Percentiles rank a stretch among this genome's conserved stretches.
These are phyloP conservation scores for Massariosphaeria phaeospora DNA, from an alignment of 495 filamentous ascomycete genomes.

Conservation along the genomic window DNA sequence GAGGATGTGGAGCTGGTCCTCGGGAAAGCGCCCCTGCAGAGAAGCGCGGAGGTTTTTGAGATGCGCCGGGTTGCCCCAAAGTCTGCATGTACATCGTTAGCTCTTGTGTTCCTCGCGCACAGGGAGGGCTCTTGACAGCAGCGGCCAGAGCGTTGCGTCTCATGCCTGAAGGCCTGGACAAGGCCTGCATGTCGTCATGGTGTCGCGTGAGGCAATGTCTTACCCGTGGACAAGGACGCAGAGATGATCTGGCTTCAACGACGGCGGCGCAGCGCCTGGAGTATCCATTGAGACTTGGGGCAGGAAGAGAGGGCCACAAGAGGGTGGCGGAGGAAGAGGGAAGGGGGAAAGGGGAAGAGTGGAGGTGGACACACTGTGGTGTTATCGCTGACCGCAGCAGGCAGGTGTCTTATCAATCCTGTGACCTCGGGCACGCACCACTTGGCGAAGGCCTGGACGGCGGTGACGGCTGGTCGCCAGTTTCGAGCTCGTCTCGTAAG, in stretches of 20 bases:
- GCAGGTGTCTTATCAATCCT: too few relatives aligned
- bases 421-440: too few relatives aligned
- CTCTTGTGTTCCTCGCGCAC: too few relatives aligned
- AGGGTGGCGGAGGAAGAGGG: background rate
- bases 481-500: too few relatives aligned
- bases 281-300: background rate
- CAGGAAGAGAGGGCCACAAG: background rate
- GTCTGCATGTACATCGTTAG: conserved; percentile 38
- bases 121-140: background rate
- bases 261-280: background rate
- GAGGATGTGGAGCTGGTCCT: conserved; percentile 66
- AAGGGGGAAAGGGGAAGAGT: too few relatives aligned
- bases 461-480: too few relatives aligned
- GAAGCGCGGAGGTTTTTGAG: conserved; percentile 64
- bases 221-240: conserved; percentile 96
- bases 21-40: conserved; percentile 59
- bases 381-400: too few relatives aligned
- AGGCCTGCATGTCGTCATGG: background rate
- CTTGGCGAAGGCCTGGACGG: too few relatives aligned
- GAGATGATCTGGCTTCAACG: conserved; percentile 59
- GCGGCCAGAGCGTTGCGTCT: background rate
- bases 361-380: too few relatives aligned
- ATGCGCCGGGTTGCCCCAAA: conserved; percentile 91
- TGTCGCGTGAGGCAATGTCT: conserved; percentile 28
- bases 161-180: too few relatives aligned